Conservation (phyloP, 495 filamentous ascomycete genomes). For the Aspergillus haitiensis region DNA sequence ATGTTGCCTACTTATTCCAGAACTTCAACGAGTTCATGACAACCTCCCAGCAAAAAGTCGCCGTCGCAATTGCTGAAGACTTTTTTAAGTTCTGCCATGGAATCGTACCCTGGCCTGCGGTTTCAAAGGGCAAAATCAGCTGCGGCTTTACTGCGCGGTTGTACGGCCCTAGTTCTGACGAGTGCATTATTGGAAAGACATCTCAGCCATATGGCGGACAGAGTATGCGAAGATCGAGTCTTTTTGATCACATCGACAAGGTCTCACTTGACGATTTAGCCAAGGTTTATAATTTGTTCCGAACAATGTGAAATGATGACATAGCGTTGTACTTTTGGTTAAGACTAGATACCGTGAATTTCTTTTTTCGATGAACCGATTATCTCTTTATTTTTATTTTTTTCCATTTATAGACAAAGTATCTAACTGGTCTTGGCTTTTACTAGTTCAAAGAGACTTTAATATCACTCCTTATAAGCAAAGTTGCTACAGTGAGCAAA, state of each 20-base stretch:
- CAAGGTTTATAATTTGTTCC: conserved; percentile 24
- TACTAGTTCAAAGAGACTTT: too few species aligned
- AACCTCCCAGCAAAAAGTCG: conserved; percentile 31
- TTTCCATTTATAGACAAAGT: too few species aligned
- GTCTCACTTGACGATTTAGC: conserved; percentile 31
- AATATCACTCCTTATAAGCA: too few species aligned
- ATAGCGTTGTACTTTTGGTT: too few species aligned
- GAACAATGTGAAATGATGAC: conserved; percentile 5
- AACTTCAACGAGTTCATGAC: conserved; percentile 42
- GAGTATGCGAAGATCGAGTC: conserved; percentile 25
- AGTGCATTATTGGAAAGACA: conserved; percentile 8
- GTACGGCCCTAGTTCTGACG: conserved; percentile 30
- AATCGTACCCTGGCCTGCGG: conserved; percentile 36
- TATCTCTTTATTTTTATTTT: too few species aligned
- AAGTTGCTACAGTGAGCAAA: too few species aligned
- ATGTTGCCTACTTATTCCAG: conserved; percentile 49
- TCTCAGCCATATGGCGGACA: conserved; percentile 26
- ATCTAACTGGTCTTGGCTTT: too few species aligned
- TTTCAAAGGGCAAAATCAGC: conserved; percentile 19
- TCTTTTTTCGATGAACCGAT: too few species aligned
- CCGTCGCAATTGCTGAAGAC: conserved; percentile 39
- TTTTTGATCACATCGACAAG: conserved; percentile 24
- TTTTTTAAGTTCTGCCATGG: conserved; percentile 49
- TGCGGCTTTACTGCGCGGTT: conserved; percentile 27
- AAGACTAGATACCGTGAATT: too few species aligned